phyloP scores from a whole-genome alignment of 208 protist genomes.

The Acanthamoeba healyi region DNA sequence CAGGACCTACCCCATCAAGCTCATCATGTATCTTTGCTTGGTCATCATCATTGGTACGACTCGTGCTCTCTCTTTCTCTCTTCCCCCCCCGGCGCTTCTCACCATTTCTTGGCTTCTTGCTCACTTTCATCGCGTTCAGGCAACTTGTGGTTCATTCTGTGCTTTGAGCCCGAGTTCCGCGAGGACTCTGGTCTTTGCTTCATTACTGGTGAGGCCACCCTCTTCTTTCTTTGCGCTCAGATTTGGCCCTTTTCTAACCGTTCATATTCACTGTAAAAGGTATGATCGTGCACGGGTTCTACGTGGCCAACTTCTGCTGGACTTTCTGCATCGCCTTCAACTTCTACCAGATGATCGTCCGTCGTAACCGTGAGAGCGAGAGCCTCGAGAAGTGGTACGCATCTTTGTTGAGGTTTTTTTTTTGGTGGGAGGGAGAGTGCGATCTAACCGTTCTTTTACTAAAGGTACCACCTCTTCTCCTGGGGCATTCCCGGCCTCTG shows the following conservation, averaged over 20 bases:
- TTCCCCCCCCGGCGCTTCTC: not conserved
- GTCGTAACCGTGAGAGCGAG: conserved; percentile 81
- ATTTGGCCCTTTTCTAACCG: no score
- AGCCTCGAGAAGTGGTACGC: conserved; percentile 81
- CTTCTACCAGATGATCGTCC: conserved; percentile 84
- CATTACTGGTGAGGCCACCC: conserved; percentile 29
- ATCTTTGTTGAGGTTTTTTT: not conserved
- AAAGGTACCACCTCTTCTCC: conserved; percentile 70
- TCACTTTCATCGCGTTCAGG: no score
- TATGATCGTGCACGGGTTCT: conserved; percentile 82
- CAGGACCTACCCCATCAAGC: conserved; percentile 83
- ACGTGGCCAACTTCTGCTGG: conserved; percentile 82
- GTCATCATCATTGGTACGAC: conserved; percentile 74
- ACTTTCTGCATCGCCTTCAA: conserved; percentile 84
- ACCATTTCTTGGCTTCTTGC: not conserved
- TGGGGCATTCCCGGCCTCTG: conserved; percentile 80
- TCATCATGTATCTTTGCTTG: conserved; percentile 82
- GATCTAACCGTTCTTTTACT: not conserved
- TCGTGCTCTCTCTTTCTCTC: not conserved
- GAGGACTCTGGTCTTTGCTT: conserved; percentile 68
- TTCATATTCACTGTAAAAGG: no score
- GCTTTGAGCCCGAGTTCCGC: conserved; percentile 52
- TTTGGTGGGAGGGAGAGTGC: not conserved
- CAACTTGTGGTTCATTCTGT: conserved; percentile 70
- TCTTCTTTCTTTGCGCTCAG: not conserved